A percentile compares a stretch with the other conserved stretches of the same genome.
Evolutionary conservation across 2,329 filamentous ascomycete species (phyloP).

Genomic region (Catunica adiposa): DNA sequence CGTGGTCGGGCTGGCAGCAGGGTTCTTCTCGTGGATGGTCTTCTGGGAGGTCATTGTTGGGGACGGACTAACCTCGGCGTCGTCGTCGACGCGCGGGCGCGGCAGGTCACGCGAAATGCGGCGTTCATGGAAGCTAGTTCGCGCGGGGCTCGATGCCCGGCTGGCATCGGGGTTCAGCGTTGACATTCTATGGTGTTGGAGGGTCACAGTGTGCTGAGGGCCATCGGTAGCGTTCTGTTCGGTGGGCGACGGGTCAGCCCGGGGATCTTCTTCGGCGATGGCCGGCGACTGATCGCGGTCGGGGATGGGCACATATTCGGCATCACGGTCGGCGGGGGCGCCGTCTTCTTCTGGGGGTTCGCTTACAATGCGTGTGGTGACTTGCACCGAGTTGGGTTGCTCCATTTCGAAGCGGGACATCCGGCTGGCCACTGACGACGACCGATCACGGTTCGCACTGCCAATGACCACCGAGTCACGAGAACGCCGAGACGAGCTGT

Average conservation of each 20-base stretch:
- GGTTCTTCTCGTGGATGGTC: background rate
- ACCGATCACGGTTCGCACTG: constrained; percentile 28
- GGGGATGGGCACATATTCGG: constrained; percentile 25
- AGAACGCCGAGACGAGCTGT: constrained; percentile 25
- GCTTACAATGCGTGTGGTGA: constrained; percentile 69
- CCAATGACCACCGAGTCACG: constrained; percentile 29
- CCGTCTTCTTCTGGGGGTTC: constrained; percentile 29
- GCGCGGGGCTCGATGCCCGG: constrained; percentile 7
- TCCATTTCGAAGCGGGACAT: constrained; percentile 37
- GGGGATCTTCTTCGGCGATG: constrained; percentile 14
- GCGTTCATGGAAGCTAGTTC: constrained; percentile 24
- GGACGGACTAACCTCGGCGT: constrained; percentile 15
- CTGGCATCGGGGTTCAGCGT: constrained; percentile 6
- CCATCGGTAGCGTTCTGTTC: constrained; percentile 11
- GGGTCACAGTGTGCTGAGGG: constrained; percentile 4
- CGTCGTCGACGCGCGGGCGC: constrained; percentile 18
- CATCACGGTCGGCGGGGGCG: background rate
- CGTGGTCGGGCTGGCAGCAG: background rate
- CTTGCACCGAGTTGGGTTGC: constrained; percentile 53
- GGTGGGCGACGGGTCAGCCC: constrained; percentile 9
- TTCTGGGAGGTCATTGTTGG: background rate
- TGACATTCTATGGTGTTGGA: constrained; percentile 6
- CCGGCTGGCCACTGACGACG: constrained; percentile 37
- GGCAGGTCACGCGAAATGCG: constrained; percentile 28
- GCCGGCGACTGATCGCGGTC: constrained; percentile 12